These are phyloP conservation scores for Helichrysum umbraculigerum DNA, from an alignment of 129 eudicot genomes.

Conservation along the genomic window DNA sequence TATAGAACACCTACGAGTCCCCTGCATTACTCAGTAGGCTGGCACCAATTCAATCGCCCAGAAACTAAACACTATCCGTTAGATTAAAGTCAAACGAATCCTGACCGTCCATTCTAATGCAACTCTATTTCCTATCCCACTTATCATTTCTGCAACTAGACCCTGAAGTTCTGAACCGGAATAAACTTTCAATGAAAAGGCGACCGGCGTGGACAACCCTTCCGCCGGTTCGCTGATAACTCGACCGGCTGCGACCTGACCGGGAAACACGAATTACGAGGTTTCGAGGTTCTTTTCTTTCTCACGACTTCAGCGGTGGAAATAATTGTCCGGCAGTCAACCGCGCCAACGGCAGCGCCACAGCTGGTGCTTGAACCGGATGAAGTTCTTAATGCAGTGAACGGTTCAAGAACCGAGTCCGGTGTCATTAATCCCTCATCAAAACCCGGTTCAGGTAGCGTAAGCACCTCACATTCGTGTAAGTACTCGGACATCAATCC, in stretches of 20 bases:
- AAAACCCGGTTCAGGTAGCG: conserved; percentile 48
- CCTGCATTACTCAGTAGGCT: not conserved
- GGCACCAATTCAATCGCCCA: conserved; percentile 10
- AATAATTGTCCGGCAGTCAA: conserved; percentile 32
- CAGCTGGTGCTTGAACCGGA: conserved; percentile 56
- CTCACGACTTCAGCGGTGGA: conserved; percentile 70
- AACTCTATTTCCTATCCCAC: conserved; percentile 6
- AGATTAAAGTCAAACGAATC: conserved; percentile 17
- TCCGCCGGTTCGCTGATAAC: conserved; percentile 47
- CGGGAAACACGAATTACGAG: conserved; percentile 32
- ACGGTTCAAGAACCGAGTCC: conserved; percentile 67
- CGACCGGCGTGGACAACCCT: conserved; percentile 72
- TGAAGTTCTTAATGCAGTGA: conserved; percentile 44
- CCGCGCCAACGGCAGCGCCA: conserved; percentile 25
- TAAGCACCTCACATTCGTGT: conserved; percentile 41
- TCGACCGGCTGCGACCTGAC: conserved; percentile 29
- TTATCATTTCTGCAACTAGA: not conserved
- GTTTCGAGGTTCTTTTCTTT: conserved; percentile 50
- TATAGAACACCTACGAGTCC: conserved; percentile 16
- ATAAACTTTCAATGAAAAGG: conserved; percentile 51
- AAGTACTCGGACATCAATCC: conserved; percentile 43
- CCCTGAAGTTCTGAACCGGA: conserved; percentile 14
- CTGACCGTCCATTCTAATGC: conserved; percentile 12
- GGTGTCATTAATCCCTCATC: conserved; percentile 75
- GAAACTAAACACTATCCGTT: conserved; percentile 21